Evolutionary conservation across 1,284 basidiomycete species (phyloP).

Genomic region (Cryptococcus sp.): DNA sequence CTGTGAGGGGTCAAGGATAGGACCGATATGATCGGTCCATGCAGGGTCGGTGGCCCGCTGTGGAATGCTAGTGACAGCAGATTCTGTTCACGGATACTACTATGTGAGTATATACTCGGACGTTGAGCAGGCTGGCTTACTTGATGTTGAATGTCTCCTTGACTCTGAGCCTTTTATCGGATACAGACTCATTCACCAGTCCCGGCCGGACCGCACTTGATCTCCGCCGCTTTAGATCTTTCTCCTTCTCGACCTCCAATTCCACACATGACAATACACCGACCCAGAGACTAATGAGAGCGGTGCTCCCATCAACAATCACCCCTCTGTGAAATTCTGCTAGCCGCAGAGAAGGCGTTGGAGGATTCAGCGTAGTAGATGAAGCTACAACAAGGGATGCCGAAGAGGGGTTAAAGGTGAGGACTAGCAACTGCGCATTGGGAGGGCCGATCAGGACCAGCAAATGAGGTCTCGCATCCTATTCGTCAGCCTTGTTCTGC

Average conservation of each 20-base stretch:
- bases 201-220: constrained; percentile 8
- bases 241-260: constrained; percentile 38
- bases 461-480: constrained; percentile 40
- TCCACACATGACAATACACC: constrained; percentile 44
- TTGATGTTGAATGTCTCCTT: constrained; percentile 44
- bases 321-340: constrained; percentile 46
- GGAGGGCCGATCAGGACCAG: constrained; percentile 42
- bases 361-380: constrained; percentile 26
- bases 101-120: neutral
- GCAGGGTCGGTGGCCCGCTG: constrained; percentile 44
- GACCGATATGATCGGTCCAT: constrained; percentile 60
- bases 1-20: constrained; percentile 48
- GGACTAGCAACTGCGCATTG: constrained; percentile 37
- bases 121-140: constrained; percentile 32
- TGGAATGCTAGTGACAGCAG: constrained; percentile 67
- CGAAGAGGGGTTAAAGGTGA: constrained; percentile 18
- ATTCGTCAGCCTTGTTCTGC: neutral
- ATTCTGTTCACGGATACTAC: constrained; percentile 68
- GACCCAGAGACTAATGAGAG: constrained; percentile 42
- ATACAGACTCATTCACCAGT: constrained; percentile 1
- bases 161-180: constrained; percentile 26
- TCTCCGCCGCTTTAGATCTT: constrained; percentile 26
- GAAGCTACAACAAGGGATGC: constrained; percentile 32
- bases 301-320: constrained; percentile 24
- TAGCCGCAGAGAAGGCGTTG: constrained; percentile 32